Evolutionary conservation across 2,329 filamentous ascomycete species (phyloP).

Genomic region (Cercospora sesami): DNA sequence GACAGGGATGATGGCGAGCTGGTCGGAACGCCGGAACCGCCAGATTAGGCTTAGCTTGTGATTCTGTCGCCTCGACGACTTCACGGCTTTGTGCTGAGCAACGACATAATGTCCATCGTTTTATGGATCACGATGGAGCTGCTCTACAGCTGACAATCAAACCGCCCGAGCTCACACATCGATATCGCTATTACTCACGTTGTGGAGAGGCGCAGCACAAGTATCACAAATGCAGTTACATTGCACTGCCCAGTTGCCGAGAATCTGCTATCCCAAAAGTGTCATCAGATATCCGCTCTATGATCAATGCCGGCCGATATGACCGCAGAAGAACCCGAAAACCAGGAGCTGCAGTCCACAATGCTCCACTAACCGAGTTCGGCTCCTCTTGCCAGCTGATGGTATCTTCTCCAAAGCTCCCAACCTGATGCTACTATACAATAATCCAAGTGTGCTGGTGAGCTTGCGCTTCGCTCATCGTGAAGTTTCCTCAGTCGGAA

Average conservation of each 20-base stretch:
- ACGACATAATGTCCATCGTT: background rate
- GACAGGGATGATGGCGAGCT: slow-evolving; percentile 9
- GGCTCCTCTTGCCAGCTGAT: too few relatives aligned
- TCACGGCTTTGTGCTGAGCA: background rate
- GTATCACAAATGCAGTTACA: background rate
- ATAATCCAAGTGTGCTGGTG: background rate
- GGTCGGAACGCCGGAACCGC: background rate
- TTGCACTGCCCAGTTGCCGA: too few relatives aligned
- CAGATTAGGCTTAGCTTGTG: background rate
- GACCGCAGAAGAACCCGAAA: too few relatives aligned
- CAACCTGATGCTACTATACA: too few relatives aligned
- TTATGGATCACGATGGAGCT: background rate
- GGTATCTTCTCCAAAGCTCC: too few relatives aligned
- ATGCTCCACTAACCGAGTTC: too few relatives aligned
- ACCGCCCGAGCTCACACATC: background rate
- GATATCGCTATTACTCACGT: background rate
- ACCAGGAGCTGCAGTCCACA: too few relatives aligned
- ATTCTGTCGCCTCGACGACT: background rate
- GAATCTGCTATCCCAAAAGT: too few relatives aligned
- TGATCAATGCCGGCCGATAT: too few relatives aligned
- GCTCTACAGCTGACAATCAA: background rate
- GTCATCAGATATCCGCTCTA: too few relatives aligned
- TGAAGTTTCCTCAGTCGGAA: background rate
- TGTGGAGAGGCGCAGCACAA: too few relatives aligned
- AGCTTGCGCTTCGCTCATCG: background rate